Conservation (phyloP, 805 yeast species). For the Ogataea angusta region DNA sequence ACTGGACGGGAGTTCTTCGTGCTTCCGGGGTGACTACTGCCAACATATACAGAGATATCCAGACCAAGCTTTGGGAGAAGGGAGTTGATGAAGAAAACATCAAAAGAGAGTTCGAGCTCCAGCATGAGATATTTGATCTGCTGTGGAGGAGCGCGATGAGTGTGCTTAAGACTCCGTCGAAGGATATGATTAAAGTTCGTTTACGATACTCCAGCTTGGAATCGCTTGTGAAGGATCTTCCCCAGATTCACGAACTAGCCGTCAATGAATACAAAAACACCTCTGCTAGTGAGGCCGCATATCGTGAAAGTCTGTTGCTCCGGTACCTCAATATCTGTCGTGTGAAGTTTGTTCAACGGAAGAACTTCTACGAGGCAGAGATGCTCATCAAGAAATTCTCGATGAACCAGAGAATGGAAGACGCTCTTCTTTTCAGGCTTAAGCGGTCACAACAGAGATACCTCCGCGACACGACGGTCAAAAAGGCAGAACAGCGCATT, state of each 20-base stretch:
- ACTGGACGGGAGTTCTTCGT: slow-evolving; percentile 29
- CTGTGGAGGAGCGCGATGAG: slow-evolving; percentile 23
- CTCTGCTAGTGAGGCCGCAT: slow-evolving; percentile 17
- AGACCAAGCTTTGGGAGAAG: slow-evolving; percentile 16
- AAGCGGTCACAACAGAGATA: slow-evolving; percentile 18
- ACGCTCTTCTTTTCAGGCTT: slow-evolving; percentile 13
- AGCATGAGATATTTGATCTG: slow-evolving; percentile 24
- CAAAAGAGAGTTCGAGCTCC: slow-evolving; percentile 13
- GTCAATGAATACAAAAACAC: slow-evolving; percentile 10
- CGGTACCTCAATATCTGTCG: slow-evolving; percentile 25
- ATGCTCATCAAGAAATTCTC: slow-evolving; percentile 28
- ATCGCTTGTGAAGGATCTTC: slow-evolving; percentile 23
- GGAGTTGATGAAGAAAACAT: slow-evolving; percentile 11
- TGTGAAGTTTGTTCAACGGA: slow-evolving; percentile 17
- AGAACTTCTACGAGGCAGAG: slow-evolving; percentile 28
- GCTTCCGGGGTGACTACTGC: slow-evolving; percentile 23
- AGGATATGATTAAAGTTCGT: slow-evolving; percentile 20
- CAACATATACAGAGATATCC: slow-evolving; percentile 22
- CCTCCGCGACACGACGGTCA: slow-evolving; percentile 13
- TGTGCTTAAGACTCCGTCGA: slow-evolving; percentile 18
- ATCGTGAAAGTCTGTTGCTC: slow-evolving; percentile 20
- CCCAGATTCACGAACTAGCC: slow-evolving; percentile 15
- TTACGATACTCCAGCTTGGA: slow-evolving; percentile 24
- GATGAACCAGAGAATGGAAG: slow-evolving; percentile 21
- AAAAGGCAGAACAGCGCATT: slow-evolving; percentile 8